phyloP scores from a whole-genome alignment of 2,329 filamentous ascomycete genomes.

The Apiospora marii region DNA sequence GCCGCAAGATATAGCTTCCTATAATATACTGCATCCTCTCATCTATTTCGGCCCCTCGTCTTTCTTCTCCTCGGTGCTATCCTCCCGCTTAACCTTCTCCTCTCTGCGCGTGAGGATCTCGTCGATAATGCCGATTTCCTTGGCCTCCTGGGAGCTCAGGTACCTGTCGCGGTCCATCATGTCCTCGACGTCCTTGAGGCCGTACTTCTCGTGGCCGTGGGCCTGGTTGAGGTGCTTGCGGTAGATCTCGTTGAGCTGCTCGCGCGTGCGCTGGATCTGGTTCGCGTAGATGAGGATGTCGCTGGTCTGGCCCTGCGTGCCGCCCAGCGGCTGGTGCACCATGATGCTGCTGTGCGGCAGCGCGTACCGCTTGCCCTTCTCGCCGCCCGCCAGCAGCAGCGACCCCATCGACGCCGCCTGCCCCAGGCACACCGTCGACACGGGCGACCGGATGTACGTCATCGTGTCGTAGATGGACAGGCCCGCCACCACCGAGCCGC shows the following conservation, averaged over 20 bases:
- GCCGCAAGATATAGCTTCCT: neutral
- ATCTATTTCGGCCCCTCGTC: constrained; percentile 23
- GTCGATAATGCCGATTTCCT: constrained; percentile 91
- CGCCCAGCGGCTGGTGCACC: constrained; percentile 93
- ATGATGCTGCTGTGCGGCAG: constrained; percentile 95
- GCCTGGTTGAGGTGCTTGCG: constrained; percentile 82
- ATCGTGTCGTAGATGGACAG: constrained; percentile 98
- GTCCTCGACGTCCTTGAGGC: constrained; percentile 83
- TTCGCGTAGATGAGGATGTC: constrained; percentile 98
- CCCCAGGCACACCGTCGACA: constrained; percentile 94
- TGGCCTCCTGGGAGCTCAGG: constrained; percentile 85
- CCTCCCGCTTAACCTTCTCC: constrained; percentile 44
- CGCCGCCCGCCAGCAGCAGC: constrained; percentile 84
- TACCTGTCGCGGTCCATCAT: constrained; percentile 98
- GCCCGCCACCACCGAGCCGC: constrained; percentile 87
- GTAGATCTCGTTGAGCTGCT: constrained; percentile 91
- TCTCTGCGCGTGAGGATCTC: constrained; percentile 78
- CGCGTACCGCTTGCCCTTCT: constrained; percentile 84
- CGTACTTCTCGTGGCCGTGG: constrained; percentile 77
- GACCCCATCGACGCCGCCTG: constrained; percentile 96
- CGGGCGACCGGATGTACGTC: constrained; percentile 92
- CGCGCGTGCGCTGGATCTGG: constrained; percentile 88
- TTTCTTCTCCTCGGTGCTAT: constrained; percentile 25
- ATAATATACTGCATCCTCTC: neutral
- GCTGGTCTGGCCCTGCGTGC: constrained; percentile 68